phyloP scores from a whole-genome alignment of 2,329 filamentous ascomycete genomes.

The Graphium sp. region DNA sequence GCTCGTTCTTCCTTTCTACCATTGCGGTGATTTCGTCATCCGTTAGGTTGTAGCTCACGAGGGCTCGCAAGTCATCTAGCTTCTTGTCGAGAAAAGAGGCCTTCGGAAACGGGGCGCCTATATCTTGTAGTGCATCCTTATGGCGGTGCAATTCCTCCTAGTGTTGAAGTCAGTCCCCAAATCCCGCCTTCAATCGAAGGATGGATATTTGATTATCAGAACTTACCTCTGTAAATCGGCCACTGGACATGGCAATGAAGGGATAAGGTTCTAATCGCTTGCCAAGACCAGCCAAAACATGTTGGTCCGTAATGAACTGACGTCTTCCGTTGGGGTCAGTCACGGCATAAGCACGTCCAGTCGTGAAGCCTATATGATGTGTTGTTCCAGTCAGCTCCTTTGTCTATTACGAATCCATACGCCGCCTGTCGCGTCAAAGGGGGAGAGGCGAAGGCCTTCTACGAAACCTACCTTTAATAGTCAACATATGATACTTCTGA shows the following conservation, averaged over 20 bases:
- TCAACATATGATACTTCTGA: conserved; percentile 72
- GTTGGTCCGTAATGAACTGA: conserved; percentile 69
- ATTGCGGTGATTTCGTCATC: conserved; percentile 69
- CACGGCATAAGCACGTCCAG: conserved; percentile 71
- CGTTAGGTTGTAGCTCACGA: conserved; percentile 70
- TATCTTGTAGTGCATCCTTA: conserved; percentile 54
- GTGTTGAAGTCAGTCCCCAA: too few relatives aligned
- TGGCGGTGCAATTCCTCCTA: conserved; percentile 70
- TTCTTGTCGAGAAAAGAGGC: conserved; percentile 52
- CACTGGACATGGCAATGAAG: conserved; percentile 81
- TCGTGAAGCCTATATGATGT: conserved; percentile 58
- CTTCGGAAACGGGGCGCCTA: conserved; percentile 59
- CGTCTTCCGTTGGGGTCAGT: conserved; percentile 50
- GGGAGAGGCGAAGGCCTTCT: neutral
- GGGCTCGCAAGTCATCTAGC: conserved; percentile 60
- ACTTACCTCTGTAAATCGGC: conserved; percentile 62
- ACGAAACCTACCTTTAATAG: conserved; percentile 63
- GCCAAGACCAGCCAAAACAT: conserved; percentile 66
- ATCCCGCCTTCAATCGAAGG: too few relatives aligned
- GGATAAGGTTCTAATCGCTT: conserved; percentile 73
- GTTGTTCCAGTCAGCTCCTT: conserved; percentile 8
- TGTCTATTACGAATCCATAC: neutral
- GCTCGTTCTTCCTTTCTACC: conserved; percentile 50
- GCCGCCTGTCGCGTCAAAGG: too few relatives aligned
- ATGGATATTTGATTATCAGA: too few relatives aligned